Conservation (phyloP, 148 eudicot species). For the Rhododendron kiyosumense region DNA sequence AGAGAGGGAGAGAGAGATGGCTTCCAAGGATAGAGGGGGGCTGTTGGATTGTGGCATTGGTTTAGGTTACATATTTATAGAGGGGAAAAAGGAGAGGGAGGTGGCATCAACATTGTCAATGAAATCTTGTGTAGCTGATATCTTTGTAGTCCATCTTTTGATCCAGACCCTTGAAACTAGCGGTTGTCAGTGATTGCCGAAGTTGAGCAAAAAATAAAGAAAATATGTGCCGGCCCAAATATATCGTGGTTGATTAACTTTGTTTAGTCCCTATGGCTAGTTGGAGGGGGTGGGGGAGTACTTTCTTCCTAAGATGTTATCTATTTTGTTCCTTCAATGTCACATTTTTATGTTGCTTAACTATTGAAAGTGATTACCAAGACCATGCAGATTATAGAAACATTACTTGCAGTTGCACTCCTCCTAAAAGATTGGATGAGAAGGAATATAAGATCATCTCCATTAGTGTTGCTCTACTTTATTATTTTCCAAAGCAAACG, state of each 20-base stretch:
- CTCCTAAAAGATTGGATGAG: background rate
- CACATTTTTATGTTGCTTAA: background rate
- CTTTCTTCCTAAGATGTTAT: background rate
- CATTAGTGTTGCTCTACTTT: background rate
- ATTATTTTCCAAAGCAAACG: background rate
- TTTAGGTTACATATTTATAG: background rate
- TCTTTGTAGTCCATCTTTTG: background rate
- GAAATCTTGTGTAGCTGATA: background rate
- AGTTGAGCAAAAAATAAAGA: background rate
- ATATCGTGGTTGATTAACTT: background rate
- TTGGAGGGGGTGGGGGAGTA: background rate
- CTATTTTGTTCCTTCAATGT: background rate
- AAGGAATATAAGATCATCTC: background rate
- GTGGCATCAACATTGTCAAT: background rate
- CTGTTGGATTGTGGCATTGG: background rate
- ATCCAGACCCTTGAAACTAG: background rate
- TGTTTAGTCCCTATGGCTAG: background rate
- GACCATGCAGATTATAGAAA: constrained; percentile 5
- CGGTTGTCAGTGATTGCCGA: background rate
- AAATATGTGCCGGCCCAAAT: background rate
- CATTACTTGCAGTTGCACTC: background rate
- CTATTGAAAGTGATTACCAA: background rate
- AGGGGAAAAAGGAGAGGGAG: background rate
- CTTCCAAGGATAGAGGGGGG: background rate
- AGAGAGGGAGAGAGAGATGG: background rate